Evolutionary conservation across 805 yeast genomes (phyloP).

Genomic region (Lachancea mirantina): DNA sequence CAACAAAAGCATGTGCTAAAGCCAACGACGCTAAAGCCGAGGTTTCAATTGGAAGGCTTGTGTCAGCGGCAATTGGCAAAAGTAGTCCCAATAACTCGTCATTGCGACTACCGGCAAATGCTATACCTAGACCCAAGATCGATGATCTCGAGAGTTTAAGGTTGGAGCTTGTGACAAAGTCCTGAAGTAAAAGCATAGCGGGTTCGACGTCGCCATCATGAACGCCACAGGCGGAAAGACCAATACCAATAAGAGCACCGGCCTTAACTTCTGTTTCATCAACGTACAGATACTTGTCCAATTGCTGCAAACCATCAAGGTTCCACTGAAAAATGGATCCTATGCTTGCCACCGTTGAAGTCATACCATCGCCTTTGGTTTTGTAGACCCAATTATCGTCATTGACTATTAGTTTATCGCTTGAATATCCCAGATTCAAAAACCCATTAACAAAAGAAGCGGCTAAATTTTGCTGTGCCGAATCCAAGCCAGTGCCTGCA

Average conservation of each 20-base stretch:
- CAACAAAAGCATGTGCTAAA: conserved; percentile 89
- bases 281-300: conserved; percentile 84
- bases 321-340: conserved; percentile 93
- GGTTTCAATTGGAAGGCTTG: conserved; percentile 65
- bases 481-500: conserved; percentile 55
- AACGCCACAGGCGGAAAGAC: conserved; percentile 84
- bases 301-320: conserved; percentile 79
- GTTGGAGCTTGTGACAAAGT: conserved; percentile 62
- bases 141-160: conserved; percentile 69
- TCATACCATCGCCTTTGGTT: conserved; percentile 87
- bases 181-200: conserved; percentile 77
- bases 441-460: conserved; percentile 91
- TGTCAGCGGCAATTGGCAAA: conserved; percentile 75
- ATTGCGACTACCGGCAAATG: conserved; percentile 90
- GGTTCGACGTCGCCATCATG: conserved; percentile 90
- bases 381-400: conserved; percentile 86
- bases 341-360: conserved; percentile 82
- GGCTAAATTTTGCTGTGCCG: conserved; percentile 93
- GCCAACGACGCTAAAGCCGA: conserved; percentile 85
- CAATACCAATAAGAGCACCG: conserved; percentile 94
- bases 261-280: conserved; percentile 85
- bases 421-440: conserved; percentile 84
- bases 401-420: conserved; percentile 70
- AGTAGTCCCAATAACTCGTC: conserved; percentile 73
- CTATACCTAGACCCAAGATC: conserved; percentile 84